Conservation (phyloP, 192 early-diverging fungal genomes). For the Dimargaris verticillata region DNA sequence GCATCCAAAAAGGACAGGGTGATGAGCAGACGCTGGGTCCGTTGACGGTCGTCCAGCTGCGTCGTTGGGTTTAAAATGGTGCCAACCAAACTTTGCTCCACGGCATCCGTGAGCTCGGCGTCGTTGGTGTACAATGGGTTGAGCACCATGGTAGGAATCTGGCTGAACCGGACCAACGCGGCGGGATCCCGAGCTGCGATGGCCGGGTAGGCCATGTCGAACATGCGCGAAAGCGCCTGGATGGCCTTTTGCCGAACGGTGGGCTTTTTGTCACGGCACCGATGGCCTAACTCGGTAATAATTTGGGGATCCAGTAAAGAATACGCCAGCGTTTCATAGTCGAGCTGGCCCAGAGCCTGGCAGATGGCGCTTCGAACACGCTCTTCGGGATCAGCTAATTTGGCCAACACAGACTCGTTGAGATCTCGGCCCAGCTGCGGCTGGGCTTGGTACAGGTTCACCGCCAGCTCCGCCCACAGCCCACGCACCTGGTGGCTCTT, state of each 20-base stretch:
- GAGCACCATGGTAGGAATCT: slow-evolving; percentile 71
- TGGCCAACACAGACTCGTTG: slow-evolving; percentile 42
- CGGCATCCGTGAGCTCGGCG: slow-evolving; percentile 43
- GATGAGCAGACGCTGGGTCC: slow-evolving; percentile 40
- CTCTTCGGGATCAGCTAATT: slow-evolving; percentile 80
- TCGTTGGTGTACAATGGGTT: slow-evolving; percentile 78
- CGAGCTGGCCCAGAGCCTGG: slow-evolving; percentile 47
- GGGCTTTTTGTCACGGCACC: slow-evolving; percentile 82
- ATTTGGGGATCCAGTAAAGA: slow-evolving; percentile 36
- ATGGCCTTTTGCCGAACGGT: slow-evolving; percentile 63
- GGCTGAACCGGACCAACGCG: slow-evolving; percentile 47
- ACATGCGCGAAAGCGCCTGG: slow-evolving; percentile 48
- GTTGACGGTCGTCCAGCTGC: slow-evolving; percentile 23
- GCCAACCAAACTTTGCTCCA: slow-evolving; percentile 23
- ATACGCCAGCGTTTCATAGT: slow-evolving; percentile 36
- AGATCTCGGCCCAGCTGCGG: slow-evolving; percentile 52
- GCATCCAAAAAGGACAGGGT: slow-evolving; percentile 45
- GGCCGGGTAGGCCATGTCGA: slow-evolving; percentile 50
- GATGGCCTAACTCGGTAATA: slow-evolving; percentile 41
- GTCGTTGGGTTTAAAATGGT: slow-evolving; percentile 25
- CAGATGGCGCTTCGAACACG: slow-evolving; percentile 67
- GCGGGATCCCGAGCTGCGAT: slow-evolving; percentile 45
- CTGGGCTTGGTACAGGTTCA: slow-evolving; percentile 49
- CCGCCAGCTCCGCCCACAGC: slow-evolving; percentile 51
- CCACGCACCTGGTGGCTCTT: slow-evolving; percentile 49